These are phyloP conservation scores for Psophocarpus tetragonolobus DNA, from an alignment of 306 rosid species.

Conservation along the genomic window DNA sequence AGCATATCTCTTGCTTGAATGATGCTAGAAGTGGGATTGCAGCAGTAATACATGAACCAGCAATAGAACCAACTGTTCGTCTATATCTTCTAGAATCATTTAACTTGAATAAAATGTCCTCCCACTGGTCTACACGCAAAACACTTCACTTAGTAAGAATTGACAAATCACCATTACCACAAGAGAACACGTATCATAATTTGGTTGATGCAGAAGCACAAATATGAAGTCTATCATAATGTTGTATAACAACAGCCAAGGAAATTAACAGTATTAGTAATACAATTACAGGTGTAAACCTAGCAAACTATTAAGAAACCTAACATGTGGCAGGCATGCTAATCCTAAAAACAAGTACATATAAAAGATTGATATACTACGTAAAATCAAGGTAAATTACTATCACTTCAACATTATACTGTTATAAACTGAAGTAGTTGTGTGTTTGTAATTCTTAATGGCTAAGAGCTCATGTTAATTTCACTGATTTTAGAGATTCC, in stretches of 20 bases:
- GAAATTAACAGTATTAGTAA: background rate
- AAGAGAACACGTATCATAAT: constrained; percentile 5
- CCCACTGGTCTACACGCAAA: constrained; percentile 72
- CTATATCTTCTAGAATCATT: constrained; percentile 87
- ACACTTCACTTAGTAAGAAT: constrained; percentile 28
- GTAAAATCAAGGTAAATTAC: background rate
- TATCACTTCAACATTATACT: background rate
- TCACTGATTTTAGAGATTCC: background rate
- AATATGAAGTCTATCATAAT: constrained; percentile 13
- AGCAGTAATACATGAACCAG: constrained; percentile 76
- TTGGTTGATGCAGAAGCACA: background rate
- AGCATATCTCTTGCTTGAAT: constrained; percentile 62
- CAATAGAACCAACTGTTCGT: constrained; percentile 78
- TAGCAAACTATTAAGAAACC: background rate
- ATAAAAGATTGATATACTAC: background rate
- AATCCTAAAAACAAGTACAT: constrained; percentile 4
- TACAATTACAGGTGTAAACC: background rate
- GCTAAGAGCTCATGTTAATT: background rate
- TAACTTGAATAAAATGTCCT: constrained; percentile 63
- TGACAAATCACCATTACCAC: constrained; percentile 15
- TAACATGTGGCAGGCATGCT: background rate
- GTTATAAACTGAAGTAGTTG: background rate
- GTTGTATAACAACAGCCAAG: background rate
- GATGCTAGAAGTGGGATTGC: constrained; percentile 84
- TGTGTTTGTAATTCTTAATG: background rate